A percentile compares a stretch with the other conserved stretches of the same genome.
Conservation (phyloP, 148 eudicot genomes). For the Rhododendron williamsianum region DNA sequence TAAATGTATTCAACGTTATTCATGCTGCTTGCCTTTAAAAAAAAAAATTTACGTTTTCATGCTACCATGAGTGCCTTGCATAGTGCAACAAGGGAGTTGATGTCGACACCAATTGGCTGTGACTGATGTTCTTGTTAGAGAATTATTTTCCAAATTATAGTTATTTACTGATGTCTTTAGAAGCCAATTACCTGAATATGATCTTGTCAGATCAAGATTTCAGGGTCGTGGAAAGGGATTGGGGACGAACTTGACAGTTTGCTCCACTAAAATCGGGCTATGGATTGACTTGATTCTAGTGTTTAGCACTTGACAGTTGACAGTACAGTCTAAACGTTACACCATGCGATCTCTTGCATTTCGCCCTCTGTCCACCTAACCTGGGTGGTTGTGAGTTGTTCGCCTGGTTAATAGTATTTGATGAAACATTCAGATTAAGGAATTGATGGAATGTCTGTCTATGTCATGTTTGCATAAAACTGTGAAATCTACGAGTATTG, state of each 20-base stretch:
- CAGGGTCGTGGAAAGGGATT: neutral
- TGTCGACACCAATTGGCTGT: neutral
- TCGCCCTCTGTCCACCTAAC: neutral
- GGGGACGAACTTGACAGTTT: neutral
- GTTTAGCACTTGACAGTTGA: neutral
- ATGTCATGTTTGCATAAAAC: neutral
- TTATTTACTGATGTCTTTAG: neutral
- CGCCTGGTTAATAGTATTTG: neutral
- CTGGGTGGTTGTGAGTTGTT: neutral
- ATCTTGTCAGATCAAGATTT: conserved; percentile 2
- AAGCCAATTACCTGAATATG: neutral
- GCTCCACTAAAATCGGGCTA: neutral
- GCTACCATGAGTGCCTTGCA: neutral
- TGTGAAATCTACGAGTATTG: neutral
- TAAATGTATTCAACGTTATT: neutral
- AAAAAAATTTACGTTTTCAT: neutral
- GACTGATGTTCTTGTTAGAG: neutral
- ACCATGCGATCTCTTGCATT: neutral
- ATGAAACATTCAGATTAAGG: neutral
- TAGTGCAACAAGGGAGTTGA: neutral
- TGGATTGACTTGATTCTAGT: neutral
- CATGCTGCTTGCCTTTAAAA: neutral
- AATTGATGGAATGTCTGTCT: neutral
- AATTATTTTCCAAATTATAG: neutral
- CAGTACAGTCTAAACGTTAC: neutral